These are phyloP conservation scores for Plasmodium sp. DNA, from an alignment of 169 alveolate genomes.

Conservation along the genomic window DNA sequence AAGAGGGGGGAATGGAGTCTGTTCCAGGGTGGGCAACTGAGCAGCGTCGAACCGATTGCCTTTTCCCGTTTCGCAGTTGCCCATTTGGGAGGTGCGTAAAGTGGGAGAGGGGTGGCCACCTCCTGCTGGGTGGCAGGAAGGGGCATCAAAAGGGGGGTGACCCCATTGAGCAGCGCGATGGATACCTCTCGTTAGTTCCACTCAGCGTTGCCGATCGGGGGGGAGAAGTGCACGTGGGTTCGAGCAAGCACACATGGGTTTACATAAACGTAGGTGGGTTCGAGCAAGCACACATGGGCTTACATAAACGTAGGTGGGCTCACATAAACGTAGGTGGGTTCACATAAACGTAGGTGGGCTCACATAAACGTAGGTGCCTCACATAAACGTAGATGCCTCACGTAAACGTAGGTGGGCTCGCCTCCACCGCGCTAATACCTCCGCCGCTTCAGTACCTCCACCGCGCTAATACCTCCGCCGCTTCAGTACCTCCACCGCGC, in stretches of 20 bases:
- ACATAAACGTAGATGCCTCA: no score
- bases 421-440: conserved; percentile 74
- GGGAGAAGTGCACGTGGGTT: not conserved
- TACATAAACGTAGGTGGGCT: no score
- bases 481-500: conserved; percentile 45
- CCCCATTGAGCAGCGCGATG: not conserved
- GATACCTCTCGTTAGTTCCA: not conserved
- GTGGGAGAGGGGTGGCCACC: not conserved
- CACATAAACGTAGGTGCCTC: no score
- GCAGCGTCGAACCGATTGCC: not conserved
- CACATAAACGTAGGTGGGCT: not conserved
- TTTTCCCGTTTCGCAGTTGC: not conserved
- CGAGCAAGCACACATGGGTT: not conserved
- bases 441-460: conserved; percentile 46
- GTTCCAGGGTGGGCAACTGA: not conserved
- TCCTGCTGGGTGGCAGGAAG: not conserved
- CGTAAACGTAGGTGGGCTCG: not conserved
- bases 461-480: conserved; percentile 46
- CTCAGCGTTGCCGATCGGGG: no score
- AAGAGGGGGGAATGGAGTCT: not conserved
- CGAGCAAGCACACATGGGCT: not conserved
- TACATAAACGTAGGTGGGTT: not conserved
- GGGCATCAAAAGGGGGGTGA: no score
- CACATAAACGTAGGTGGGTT: no score
- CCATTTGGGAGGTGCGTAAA: not conserved